Percentiles rank a stretch among this genome's conserved stretches.
phyloP scores from a whole-genome alignment of 345 rosid genomes.

The Gynandropsis gynandra region DNA sequence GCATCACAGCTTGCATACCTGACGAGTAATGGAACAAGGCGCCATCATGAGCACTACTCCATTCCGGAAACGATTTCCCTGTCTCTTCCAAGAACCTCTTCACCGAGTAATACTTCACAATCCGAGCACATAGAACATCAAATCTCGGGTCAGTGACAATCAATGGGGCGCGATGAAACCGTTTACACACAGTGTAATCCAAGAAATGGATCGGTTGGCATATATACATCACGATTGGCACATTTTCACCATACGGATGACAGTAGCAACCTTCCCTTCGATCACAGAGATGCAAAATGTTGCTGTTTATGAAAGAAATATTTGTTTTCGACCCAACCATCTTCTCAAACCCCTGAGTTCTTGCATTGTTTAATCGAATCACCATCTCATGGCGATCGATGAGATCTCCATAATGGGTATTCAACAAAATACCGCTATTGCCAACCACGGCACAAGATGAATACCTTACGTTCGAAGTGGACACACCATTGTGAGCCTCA shows the following conservation, averaged over 20 bases:
- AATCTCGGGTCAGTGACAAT: conserved; percentile 75
- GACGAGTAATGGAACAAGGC: conserved; percentile 86
- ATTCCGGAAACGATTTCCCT: conserved; percentile 43
- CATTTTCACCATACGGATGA: conserved; percentile 66
- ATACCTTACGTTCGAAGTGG: conserved; percentile 33
- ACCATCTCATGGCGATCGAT: conserved; percentile 81
- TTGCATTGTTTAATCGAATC: conserved; percentile 82
- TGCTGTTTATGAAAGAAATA: conserved; percentile 79
- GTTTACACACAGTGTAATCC: conserved; percentile 68
- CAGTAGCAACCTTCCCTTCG: conserved; percentile 60
- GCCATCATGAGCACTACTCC: conserved; percentile 65
- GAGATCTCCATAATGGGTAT: conserved; percentile 41
- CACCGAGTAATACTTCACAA: conserved; percentile 77
- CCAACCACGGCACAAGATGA: conserved; percentile 89
- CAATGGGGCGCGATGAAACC: conserved; percentile 47
- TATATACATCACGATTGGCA: conserved; percentile 70
- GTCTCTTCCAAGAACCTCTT: conserved; percentile 51
- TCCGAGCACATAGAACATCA: conserved; percentile 63
- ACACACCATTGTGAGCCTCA: conserved; percentile 37
- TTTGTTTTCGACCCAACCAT: conserved; percentile 68
- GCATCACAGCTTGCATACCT: conserved; percentile 87
- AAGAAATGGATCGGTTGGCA: conserved; percentile 81
- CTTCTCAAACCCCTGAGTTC: conserved; percentile 39
- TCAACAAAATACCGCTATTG: conserved; percentile 74
- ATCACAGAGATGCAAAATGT: conserved; percentile 68